Evolutionary conservation across 1,139 yeast genomes (phyloP).

Genomic region (Magnusiomyces tetraspermus): DNA sequence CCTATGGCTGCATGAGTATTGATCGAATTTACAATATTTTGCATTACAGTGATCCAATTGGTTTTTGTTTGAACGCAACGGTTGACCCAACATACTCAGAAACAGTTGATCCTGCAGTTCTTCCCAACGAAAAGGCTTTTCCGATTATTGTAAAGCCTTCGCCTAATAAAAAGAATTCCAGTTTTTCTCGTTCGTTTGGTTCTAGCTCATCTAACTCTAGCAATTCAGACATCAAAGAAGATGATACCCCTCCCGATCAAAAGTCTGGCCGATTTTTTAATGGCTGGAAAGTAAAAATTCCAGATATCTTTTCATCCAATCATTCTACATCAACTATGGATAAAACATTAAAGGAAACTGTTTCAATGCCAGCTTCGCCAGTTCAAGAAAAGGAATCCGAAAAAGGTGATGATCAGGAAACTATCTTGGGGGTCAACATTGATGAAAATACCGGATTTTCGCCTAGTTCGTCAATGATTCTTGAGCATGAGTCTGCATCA

Average conservation of each 20-base stretch:
- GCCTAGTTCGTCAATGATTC: not conserved
- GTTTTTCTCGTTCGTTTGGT: not conserved
- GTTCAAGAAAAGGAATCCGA: not conserved
- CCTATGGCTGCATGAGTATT: constrained; percentile 36
- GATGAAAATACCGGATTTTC: not conserved
- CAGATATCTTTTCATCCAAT: constrained; percentile 5
- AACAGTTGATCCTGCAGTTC: constrained; percentile 23
- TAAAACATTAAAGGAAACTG: not conserved
- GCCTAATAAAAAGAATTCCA: not conserved
- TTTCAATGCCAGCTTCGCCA: not conserved
- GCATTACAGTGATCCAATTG: constrained; percentile 37
- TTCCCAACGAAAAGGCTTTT: constrained; percentile 25
- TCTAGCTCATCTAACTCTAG: not conserved
- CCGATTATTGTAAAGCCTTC: constrained; percentile 14
- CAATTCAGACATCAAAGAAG: not conserved
- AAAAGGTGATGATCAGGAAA: not conserved
- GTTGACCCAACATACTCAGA: constrained; percentile 29
- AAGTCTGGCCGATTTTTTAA: constrained; percentile 8
- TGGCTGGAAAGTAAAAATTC: constrained; percentile 1
- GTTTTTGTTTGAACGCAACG: constrained; percentile 33
- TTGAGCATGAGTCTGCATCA: not conserved
- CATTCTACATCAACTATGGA: not conserved
- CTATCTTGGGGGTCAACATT: not conserved
- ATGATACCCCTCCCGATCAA: constrained; percentile 5
- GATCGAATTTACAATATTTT: constrained; percentile 33